Evolutionary conservation across 225 moss, liverwort and hornwort genomes (phyloP).

Genomic region (Asterella californica): DNA sequence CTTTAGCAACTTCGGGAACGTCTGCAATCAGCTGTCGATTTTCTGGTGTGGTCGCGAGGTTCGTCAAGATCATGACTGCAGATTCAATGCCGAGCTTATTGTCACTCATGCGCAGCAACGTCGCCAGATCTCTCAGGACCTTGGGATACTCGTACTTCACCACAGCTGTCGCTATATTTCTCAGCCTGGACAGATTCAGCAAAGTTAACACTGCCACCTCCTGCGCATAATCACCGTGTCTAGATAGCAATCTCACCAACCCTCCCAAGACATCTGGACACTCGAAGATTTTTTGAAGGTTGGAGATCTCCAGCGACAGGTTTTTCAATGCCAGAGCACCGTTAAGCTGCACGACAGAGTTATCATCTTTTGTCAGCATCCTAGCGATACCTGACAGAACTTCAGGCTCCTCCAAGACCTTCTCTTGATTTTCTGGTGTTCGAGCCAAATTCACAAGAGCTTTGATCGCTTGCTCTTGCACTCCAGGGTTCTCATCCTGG

Average conservation of each 20-base stretch:
- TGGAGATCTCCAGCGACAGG: slow-evolving; percentile 13
- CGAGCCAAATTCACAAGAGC: slow-evolving; percentile 13
- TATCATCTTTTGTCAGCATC: slow-evolving; percentile 13
- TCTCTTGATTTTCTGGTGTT: slow-evolving; percentile 9
- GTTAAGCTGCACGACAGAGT: slow-evolving; percentile 12
- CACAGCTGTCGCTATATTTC: slow-evolving; percentile 21
- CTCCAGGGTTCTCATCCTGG: slow-evolving; percentile 11
- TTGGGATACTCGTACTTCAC: slow-evolving; percentile 15
- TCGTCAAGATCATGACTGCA: slow-evolving; percentile 24
- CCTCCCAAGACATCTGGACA: slow-evolving; percentile 20
- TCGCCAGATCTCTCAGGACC: slow-evolving; percentile 21
- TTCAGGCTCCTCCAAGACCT: slow-evolving; percentile 15
- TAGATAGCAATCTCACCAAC: slow-evolving; percentile 22
- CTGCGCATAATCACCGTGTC: slow-evolving; percentile 22
- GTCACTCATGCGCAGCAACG: slow-evolving; percentile 20
- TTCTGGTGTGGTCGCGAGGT: slow-evolving; percentile 28
- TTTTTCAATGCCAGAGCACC: slow-evolving; percentile 14
- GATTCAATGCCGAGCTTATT: slow-evolving; percentile 27
- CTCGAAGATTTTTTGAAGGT: slow-evolving; percentile 10
- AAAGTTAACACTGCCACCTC: slow-evolving; percentile 27
- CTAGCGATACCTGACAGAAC: slow-evolving; percentile 15
- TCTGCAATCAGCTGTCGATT: slow-evolving; percentile 21
- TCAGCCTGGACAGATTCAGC: slow-evolving; percentile 20
- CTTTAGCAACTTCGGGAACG: slow-evolving; percentile 19
- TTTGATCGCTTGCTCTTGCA: slow-evolving; percentile 21